These are phyloP conservation scores for Plasmodium ovale DNA, from an alignment of 169 alveolate genomes.

Conservation along the genomic window DNA sequence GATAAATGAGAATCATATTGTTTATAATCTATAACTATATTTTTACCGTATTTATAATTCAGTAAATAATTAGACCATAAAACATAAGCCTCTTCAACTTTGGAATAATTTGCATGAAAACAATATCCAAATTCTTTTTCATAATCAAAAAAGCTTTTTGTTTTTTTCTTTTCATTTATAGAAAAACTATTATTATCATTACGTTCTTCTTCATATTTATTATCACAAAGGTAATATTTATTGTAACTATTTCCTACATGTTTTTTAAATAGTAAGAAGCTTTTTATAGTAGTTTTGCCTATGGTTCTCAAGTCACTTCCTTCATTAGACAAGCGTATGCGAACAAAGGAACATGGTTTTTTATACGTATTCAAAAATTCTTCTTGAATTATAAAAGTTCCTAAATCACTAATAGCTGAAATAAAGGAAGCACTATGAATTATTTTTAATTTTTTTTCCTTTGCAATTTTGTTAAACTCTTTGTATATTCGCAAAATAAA, in stretches of 20 bases:
- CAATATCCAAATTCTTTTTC: slow-evolving; percentile 73
- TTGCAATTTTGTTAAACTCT: slow-evolving; percentile 60
- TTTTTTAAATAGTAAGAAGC: slow-evolving; percentile 41
- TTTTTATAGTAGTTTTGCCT: slow-evolving; percentile 46
- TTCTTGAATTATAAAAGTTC: slow-evolving; percentile 59
- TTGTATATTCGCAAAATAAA: slow-evolving; percentile 51
- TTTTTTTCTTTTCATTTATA: background rate
- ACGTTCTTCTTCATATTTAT: slow-evolving; percentile 31
- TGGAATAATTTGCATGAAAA: slow-evolving; percentile 41
- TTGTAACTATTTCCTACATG: slow-evolving; percentile 24
- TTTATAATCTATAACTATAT: slow-evolving; percentile 30
- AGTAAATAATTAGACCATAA: slow-evolving; percentile 72
- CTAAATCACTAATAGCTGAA: slow-evolving; percentile 68
- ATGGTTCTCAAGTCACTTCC: slow-evolving; percentile 37
- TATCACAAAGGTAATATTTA: slow-evolving; percentile 46
- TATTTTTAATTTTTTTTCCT: slow-evolving; percentile 45
- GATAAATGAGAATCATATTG: slow-evolving; percentile 48
- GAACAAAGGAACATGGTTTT: slow-evolving; percentile 33
- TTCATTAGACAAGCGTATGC: slow-evolving; percentile 38
- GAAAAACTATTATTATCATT: background rate
- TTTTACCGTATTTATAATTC: slow-evolving; percentile 66
- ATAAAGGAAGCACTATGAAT: slow-evolving; percentile 74
- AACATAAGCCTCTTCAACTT: slow-evolving; percentile 55
- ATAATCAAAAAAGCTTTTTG: slow-evolving; percentile 20
- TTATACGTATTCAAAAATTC: slow-evolving; percentile 31